Evolutionary conservation across 495 filamentous ascomycete species (phyloP), one percentile per base, ranked within the genome.

Genomic region (Aspergillus taichungensis): DNA sequence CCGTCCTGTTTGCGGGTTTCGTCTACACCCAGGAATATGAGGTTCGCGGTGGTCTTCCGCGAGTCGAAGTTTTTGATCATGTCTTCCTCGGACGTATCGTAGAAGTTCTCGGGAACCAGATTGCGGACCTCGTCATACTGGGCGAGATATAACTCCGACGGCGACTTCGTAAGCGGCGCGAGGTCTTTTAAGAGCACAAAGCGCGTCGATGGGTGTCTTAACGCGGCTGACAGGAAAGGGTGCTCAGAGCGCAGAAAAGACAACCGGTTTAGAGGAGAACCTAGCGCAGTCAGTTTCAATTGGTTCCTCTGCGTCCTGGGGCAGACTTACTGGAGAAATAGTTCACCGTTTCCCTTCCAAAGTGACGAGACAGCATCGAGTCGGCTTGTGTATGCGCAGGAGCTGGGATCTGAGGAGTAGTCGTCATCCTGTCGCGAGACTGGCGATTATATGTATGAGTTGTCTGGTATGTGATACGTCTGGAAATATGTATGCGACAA

Each of bases 261-360:
- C 3, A 97, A 73, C 5, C 84, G 79, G 58, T 88, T 88, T 28
- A 88, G 62, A 1, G 83, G 82, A 7, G 80, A 84, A 47, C 82
- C 83, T 85, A 45, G 0, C 1, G 13, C 32, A 30, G n/a, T 46
- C 35, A 63, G 54, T 55, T 38, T 30, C 18, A 33, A 7, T 33
- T 36, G 5, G 14, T 10, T 29, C 34, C 12, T 33, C 12, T 42
- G 10, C 24, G 3, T 42, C 37, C 18, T 33, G 29, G n/a, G 46
- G 34, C 30, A 27, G 12, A 36, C 59, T 34, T 65, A 75, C 89
- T 88, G 46, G 87, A 85, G 71, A 95, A 97, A 76, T 97, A 98
- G 69, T 98, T 97, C 52, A 84, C 80, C 9, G 88, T 80, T 68
- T 97, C 92, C 52, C 74, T 82, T 55, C 92, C 92, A 63, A 95